Evolutionary conservation across 345 rosid genomes (phyloP).

Genomic region (Cardamine resedifolia): DNA sequence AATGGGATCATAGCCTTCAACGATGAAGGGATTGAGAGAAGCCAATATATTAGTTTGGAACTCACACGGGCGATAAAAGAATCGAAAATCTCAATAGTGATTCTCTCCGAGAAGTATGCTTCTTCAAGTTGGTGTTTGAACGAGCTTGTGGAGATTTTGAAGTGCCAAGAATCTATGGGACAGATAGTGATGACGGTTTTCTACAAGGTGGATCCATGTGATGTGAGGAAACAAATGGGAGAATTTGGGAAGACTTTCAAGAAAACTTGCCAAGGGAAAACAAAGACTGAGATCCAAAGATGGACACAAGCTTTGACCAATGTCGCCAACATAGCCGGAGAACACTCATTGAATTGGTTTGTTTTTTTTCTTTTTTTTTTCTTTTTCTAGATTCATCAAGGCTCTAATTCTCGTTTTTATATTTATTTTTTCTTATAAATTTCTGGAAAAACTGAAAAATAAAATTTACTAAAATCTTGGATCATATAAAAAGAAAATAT

Average conservation of each 20-base stretch:
- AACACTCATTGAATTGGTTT: neutral
- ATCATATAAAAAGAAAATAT: too few species aligned
- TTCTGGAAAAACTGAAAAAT: too few species aligned
- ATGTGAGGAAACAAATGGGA: conserved; percentile 3
- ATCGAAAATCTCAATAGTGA: neutral
- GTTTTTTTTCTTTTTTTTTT: too few species aligned
- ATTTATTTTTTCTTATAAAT: too few species aligned
- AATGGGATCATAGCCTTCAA: conserved; percentile 3
- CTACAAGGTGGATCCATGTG: conserved; percentile 5
- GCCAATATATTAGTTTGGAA: neutral
- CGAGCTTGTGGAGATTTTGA: conserved; percentile 7
- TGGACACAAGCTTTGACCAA: neutral
- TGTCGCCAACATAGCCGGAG: conserved; percentile 3
- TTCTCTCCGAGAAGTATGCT: conserved; percentile 9
- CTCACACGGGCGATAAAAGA: neutral
- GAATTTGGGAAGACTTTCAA: neutral
- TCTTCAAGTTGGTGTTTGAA: conserved; percentile 11
- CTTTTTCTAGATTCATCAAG: neutral
- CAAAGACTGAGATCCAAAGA: neutral
- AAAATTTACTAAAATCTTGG: too few species aligned
- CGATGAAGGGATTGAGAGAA: conserved; percentile 4
- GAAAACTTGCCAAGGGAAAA: conserved; percentile 1
- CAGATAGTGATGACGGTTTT: conserved; percentile 12
- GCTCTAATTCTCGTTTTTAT: too few species aligned
- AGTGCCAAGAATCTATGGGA: neutral